Percentiles rank a stretch among this genome's conserved stretches.
Evolutionary conservation across 2,329 filamentous ascomycete species (phyloP).

Genomic region (Exophiala viscosa): DNA sequence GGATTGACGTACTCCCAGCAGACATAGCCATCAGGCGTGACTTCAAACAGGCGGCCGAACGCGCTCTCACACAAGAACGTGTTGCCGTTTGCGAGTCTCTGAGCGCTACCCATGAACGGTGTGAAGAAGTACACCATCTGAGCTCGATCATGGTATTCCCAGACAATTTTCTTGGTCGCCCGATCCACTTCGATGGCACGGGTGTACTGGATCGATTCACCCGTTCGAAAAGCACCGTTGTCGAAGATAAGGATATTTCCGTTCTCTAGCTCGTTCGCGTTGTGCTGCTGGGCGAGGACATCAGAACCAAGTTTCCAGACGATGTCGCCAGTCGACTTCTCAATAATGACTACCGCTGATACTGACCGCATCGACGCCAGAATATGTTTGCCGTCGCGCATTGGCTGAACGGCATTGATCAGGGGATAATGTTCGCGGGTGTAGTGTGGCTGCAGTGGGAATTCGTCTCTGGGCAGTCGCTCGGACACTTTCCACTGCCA

Average conservation of each 20-base stretch:
- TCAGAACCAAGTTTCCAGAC: conserved; percentile 43
- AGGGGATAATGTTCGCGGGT: conserved; percentile 44
- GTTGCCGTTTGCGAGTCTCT: conserved; percentile 42
- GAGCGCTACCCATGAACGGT: conserved; percentile 48
- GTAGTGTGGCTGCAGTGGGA: conserved; percentile 41
- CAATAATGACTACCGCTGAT: conserved; percentile 44
- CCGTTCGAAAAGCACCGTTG: conserved; percentile 43
- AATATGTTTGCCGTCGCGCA: conserved; percentile 40
- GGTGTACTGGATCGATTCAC: conserved; percentile 41
- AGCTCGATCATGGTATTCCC: conserved; percentile 43
- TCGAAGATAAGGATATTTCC: conserved; percentile 47
- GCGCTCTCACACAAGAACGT: conserved; percentile 44
- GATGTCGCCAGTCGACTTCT: conserved; percentile 38
- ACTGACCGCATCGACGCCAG: conserved; percentile 43
- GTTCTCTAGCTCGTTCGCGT: conserved; percentile 40
- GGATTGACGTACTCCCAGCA: conserved; percentile 46
- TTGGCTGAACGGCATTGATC: conserved; percentile 43
- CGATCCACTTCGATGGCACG: conserved; percentile 42
- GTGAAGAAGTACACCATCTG: conserved; percentile 43
- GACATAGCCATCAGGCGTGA: conserved; percentile 39
- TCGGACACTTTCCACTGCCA: conserved; percentile 46
- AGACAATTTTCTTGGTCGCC: conserved; percentile 39
- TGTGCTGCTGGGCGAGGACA: conserved; percentile 45
- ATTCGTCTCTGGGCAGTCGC: conserved; percentile 38
- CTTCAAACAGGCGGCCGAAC: conserved; percentile 45